A percentile compares a stretch with the other conserved stretches of the same genome.
Conservation (phyloP, 176 grass and related monocot species). For the Tillandsia leiboldiana region DNA sequence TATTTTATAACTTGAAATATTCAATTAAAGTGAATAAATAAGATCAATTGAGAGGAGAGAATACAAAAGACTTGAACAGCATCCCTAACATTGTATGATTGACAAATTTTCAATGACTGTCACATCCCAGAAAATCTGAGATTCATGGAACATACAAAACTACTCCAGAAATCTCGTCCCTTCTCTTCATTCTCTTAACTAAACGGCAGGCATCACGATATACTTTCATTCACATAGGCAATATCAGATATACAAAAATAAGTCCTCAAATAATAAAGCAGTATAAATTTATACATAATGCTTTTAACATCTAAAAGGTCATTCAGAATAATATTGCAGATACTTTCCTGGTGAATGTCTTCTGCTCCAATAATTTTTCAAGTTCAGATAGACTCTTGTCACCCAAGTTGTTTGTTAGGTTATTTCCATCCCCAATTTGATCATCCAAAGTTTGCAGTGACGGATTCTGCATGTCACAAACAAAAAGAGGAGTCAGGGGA, state of each 20-base stretch:
- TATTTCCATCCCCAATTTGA: slow-evolving; percentile 19
- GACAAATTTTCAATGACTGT: too few relatives aligned
- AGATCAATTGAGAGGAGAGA: background rate
- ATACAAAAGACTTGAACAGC: background rate
- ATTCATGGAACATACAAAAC: too few relatives aligned
- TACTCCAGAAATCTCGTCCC: too few relatives aligned
- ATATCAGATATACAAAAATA: too few relatives aligned
- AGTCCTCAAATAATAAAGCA: background rate
- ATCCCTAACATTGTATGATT: background rate
- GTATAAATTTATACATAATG: background rate
- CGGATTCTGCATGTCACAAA: slow-evolving; percentile 21
- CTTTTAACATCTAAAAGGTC: background rate
- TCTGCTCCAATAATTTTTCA: slow-evolving; percentile 42
- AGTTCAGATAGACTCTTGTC: slow-evolving; percentile 14
- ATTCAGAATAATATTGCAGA: slow-evolving; percentile 1
- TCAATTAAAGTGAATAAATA: background rate
- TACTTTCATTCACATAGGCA: too few relatives aligned
- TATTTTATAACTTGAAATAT: background rate
- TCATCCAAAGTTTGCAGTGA: slow-evolving; percentile 14
- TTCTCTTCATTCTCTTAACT: too few relatives aligned
- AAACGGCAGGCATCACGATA: background rate
- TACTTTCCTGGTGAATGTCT: slow-evolving; percentile 47
- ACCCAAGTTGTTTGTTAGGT: slow-evolving; percentile 16
- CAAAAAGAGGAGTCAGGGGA: background rate
- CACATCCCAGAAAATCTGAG: too few relatives aligned